Base-by-base conservation (phyloP, 2,329 filamentous ascomycete genomes). In the Pezicula neosporulosa region DNA sequence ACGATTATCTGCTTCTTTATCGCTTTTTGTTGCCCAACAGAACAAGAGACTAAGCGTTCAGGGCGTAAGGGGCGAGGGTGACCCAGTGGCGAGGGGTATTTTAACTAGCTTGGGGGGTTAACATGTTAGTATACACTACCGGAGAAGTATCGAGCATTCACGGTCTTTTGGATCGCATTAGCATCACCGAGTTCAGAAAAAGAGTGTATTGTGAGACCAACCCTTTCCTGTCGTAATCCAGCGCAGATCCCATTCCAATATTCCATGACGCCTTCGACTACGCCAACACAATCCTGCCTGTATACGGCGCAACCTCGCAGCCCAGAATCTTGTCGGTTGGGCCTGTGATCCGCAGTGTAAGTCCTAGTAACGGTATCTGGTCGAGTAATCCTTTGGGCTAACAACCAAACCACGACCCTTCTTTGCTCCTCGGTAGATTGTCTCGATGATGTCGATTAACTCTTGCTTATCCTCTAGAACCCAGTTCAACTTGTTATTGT, bases 401-500 rank as follows among this genome's bases (percentile, higher is more conserved):
- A 97, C 91, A 38, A 99, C 94, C 61, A 99, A 74, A 87, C 95
- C 94, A 48, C 93, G 80, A 1, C 95, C 94, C 76, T 99, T 99
- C 80, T 96, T 97, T 30, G 94, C 94, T n/a, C 94, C 94, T 53
- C 92, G 86, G 69, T 97, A 99, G 55, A 99, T 92, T 4, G 92
- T 97, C 78, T 99, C 94, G 66, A 97, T 86, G 60, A 99, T 99
- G 72, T 99, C 94, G 65, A 99, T 96, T 64, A 99, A 77, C 75
- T 99, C 94, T 70, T 97, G 93, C 74, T 99, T 97, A 67, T 99
- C 93, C 72, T 97, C 92, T 48, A 96, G 77, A 44, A 96, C 90
- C 86, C 90, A 96, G 68, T 97, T 97, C 61, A 97, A 77, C 71
- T 97, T 97, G 71, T 99, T 99, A 72, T 99, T 99, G 74, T 99